These are phyloP conservation scores for Colletotrichum costaricense DNA, from an alignment of 2,329 filamentous ascomycete genomes.

Conservation along the genomic window DNA sequence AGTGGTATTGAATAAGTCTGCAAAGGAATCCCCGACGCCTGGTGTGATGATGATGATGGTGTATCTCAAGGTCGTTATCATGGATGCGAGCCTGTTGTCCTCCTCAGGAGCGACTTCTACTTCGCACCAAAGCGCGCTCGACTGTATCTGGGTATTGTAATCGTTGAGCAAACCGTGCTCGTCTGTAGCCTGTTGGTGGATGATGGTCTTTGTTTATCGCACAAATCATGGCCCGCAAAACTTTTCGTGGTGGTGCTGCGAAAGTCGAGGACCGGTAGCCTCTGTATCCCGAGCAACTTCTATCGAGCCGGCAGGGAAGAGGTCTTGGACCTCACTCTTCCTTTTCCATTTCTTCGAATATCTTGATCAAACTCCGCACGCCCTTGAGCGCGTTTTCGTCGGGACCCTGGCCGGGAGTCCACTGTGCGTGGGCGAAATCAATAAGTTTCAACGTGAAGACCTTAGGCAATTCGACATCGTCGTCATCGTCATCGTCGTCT, in stretches of 20 bases:
- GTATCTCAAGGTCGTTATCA: constrained; percentile 29
- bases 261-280: constrained; percentile 3
- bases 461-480: constrained; percentile 64
- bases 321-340: constrained; percentile 15
- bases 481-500: constrained; percentile 42
- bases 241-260: constrained; percentile 3
- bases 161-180: constrained; percentile 20
- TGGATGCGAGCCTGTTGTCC: constrained; percentile 28
- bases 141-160: constrained; percentile 32
- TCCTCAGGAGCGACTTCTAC: constrained; percentile 30
- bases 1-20: constrained; percentile 16
- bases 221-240: constrained; percentile 22
- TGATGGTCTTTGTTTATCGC: constrained; percentile 4
- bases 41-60: constrained; percentile 25
- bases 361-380: constrained; percentile 75
- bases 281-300: constrained; percentile 8
- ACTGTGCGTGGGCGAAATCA: constrained; percentile 94
- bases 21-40: constrained; percentile 27
- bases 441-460: constrained; percentile 89
- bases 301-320: not conserved
- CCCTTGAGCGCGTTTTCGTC: constrained; percentile 87
- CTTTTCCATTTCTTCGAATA: constrained; percentile 75
- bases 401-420: constrained; percentile 82
- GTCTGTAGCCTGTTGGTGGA: constrained; percentile 21
- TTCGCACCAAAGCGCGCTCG: constrained; percentile 20